Percentiles rank a stretch among this genome's conserved stretches.
Conservation (phyloP, 768 basidiomycete genomes). For the Vishniacozyma victoriae region DNA sequence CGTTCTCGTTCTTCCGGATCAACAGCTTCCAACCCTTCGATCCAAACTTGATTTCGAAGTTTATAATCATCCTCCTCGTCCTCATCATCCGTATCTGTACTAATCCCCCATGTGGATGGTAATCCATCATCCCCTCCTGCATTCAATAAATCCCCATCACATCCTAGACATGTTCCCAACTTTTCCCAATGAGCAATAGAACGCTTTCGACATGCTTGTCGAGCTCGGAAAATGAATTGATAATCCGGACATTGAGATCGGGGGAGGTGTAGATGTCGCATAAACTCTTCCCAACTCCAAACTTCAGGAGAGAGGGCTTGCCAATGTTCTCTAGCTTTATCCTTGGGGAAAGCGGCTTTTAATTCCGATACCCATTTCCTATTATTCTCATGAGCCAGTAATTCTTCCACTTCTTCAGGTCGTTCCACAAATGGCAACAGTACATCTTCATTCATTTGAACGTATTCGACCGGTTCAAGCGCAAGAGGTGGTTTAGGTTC, state of each 20-base stretch:
- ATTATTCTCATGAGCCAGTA: slow-evolving; percentile 63
- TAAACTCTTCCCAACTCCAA: slow-evolving; percentile 70
- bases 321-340: slow-evolving; percentile 44
- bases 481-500: slow-evolving; percentile 25
- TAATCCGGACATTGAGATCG: slow-evolving; percentile 57
- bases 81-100: too few species aligned
- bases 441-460: slow-evolving; percentile 55
- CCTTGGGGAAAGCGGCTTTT: slow-evolving; percentile 42
- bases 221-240: slow-evolving; percentile 65
- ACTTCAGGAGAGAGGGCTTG: slow-evolving; percentile 55
- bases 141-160: slow-evolving; percentile 66
- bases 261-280: slow-evolving; percentile 58
- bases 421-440: slow-evolving; percentile 84
- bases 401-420: slow-evolving; percentile 62
- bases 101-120: slow-evolving; percentile 33
- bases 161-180: slow-evolving; percentile 77
- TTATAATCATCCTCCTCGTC: slow-evolving; percentile 37
- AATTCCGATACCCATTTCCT: slow-evolving; percentile 46
- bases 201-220: slow-evolving; percentile 68
- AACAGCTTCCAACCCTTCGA: slow-evolving; percentile 37
- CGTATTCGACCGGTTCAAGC: slow-evolving; percentile 46
- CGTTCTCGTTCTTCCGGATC: slow-evolving; percentile 18
- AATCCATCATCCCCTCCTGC: slow-evolving; percentile 46
- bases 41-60: slow-evolving; percentile 34
- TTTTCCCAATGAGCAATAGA: slow-evolving; percentile 89